Conservation (phyloP, 441 rosid genomes). For the Eruca vesicaria region DNA sequence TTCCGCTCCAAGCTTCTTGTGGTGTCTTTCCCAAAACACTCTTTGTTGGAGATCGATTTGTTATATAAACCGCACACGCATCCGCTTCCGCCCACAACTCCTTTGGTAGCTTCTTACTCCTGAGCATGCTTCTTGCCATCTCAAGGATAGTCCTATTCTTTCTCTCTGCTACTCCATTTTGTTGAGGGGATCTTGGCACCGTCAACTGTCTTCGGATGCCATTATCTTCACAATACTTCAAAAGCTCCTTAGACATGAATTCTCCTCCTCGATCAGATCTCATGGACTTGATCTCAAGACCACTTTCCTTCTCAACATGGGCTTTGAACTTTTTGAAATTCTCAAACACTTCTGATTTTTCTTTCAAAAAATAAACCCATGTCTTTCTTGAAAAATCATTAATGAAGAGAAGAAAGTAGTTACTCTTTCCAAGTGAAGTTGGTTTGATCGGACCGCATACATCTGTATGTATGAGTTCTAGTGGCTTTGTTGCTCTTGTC, state of each 20-base stretch:
- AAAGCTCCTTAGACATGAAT: not conserved
- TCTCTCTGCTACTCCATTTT: too few relatives aligned
- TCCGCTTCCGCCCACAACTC: too few relatives aligned
- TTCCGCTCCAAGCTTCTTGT: too few relatives aligned
- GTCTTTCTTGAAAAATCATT: not conserved
- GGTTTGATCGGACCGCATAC: too few relatives aligned
- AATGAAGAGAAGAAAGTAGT: slow-evolving; percentile 5
- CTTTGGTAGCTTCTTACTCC: too few relatives aligned
- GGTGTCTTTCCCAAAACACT: too few relatives aligned
- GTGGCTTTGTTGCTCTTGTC: not conserved
- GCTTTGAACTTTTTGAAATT: not conserved
- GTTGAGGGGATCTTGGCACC: not conserved
- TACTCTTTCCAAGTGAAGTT: not conserved
- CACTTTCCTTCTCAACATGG: not conserved
- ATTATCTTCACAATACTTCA: not conserved
- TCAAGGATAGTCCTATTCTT: too few relatives aligned
- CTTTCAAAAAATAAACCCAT: too few relatives aligned
- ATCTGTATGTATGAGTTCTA: not conserved
- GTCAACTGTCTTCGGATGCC: not conserved
- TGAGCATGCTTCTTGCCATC: too few relatives aligned
- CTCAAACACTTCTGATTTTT: not conserved
- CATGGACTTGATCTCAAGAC: not conserved
- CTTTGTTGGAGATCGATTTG: too few relatives aligned
- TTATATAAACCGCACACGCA: too few relatives aligned
- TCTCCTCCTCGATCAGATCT: not conserved